Base-by-base conservation (phyloP, 2,329 filamentous ascomycete genomes). In the Ustulina deusta region DNA sequence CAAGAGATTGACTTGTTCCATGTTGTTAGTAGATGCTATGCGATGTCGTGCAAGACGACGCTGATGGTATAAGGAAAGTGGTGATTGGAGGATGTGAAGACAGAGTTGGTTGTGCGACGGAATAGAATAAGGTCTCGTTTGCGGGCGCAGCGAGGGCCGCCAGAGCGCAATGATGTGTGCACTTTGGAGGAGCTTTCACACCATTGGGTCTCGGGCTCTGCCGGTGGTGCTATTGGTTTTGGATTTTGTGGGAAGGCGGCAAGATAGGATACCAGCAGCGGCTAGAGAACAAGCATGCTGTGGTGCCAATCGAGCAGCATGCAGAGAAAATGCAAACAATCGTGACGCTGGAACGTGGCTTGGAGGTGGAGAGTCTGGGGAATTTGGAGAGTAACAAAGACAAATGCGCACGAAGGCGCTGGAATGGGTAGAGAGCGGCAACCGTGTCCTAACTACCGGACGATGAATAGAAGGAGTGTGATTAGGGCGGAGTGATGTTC, bases 1-100 rank as follows among this genome's bases (percentile, higher is more conserved):
- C 2, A 69, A 38, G 22, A 72, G 64, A 49, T 71, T 72, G 46
- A 72, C 70, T 72, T 55, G 22, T 25, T 68, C 52, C 66, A 71
- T 71, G 6, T 17, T 68, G 70, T 72, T 65, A 72, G 64, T 63
- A 36, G n/a, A 48, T 52, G 34, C 3, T 49, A 20, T 36, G 56
- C 40, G 27, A 57, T 34, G 40, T 42, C 7, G 42, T 22, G 61
- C 52, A 51, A 34, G 5, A 20, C 32, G 22, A 17, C 22, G 42
- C 22, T 42, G 44, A 44, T 40, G 6, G 29, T 27, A 55, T n/a
- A 34, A 34, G 20, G 2, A 15, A 27, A 29, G 9, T 44, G 27
- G 42, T 36, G 20, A 58, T 36, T 36, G 46, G 55, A 20, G 42
- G 44, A 42, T 17, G 10, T 29, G 60, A 32, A 56, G 34, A 40